Conservation (phyloP, 163 green algal genomes). For the Volvox carteri region DNA sequence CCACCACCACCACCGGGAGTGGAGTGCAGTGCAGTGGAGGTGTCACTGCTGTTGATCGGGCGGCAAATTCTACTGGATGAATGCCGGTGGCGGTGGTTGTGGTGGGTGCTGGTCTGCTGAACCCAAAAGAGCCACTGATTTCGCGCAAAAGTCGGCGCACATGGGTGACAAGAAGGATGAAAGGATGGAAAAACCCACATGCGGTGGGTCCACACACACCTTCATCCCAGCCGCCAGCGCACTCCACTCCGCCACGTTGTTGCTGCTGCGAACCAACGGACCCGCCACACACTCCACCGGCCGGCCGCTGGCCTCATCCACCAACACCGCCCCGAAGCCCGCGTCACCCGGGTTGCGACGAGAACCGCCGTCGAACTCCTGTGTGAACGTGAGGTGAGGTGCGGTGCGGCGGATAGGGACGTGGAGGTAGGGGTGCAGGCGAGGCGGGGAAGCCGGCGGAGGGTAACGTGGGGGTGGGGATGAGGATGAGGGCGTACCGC, state of each 20-base stretch:
- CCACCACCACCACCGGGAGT: too few species aligned
- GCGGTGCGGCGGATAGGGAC: too few species aligned
- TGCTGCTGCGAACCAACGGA: neutral
- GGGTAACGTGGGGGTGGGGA: neutral
- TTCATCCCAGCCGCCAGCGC: constrained; percentile 34
- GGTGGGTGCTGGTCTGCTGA: too few species aligned
- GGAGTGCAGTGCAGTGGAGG: too few species aligned
- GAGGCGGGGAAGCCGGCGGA: neutral
- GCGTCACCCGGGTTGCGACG: constrained; percentile 30
- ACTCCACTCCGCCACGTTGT: constrained; percentile 47
- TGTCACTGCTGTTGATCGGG: too few species aligned
- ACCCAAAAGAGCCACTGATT: too few species aligned
- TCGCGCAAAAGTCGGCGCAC: too few species aligned
- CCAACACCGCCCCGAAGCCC: constrained; percentile 31
- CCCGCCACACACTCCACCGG: constrained; percentile 42
- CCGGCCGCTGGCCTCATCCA: constrained; percentile 11
- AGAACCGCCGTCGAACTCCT: constrained; percentile 42
- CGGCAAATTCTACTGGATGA: too few species aligned
- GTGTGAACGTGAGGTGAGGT: neutral
- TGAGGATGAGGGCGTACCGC: neutral
- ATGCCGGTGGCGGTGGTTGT: too few species aligned
- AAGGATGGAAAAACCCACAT: too few species aligned
- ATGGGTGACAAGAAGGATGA: too few species aligned
- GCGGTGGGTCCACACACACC: too few species aligned
- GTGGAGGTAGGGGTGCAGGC: neutral